Conservation (phyloP, 2,329 filamentous ascomycete species). For the Coleophoma cylindrospora region DNA sequence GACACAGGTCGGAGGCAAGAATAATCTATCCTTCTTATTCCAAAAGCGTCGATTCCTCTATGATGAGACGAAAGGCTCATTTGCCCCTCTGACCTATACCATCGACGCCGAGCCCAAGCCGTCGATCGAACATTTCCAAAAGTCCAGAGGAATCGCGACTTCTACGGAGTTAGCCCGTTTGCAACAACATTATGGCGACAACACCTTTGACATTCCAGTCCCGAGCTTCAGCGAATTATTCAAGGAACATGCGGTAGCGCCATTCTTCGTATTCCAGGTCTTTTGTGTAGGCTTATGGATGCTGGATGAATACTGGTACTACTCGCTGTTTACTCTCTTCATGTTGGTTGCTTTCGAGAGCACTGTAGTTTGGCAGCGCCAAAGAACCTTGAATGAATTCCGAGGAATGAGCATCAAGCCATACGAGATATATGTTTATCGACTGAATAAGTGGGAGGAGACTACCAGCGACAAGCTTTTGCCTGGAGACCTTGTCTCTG, state of each 20-base stretch:
- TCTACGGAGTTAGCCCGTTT: slow-evolving; percentile 73
- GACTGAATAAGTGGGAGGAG: slow-evolving; percentile 83
- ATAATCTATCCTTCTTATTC: slow-evolving; percentile 84
- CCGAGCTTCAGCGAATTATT: slow-evolving; percentile 94
- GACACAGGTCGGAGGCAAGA: slow-evolving; percentile 61
- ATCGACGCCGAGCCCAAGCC: slow-evolving; percentile 87
- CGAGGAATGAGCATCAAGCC: slow-evolving; percentile 99
- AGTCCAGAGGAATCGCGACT: slow-evolving; percentile 68
- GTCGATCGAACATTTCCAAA: slow-evolving; percentile 70
- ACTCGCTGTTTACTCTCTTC: slow-evolving; percentile 96
- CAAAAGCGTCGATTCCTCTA: slow-evolving; percentile 97
- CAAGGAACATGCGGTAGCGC: slow-evolving; percentile 96
- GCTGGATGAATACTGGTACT: slow-evolving; percentile 99
- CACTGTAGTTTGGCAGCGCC: slow-evolving; percentile 97
- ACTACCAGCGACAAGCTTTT: slow-evolving; percentile 86
- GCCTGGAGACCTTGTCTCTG: slow-evolving; percentile 89
- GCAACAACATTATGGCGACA: slow-evolving; percentile 90
- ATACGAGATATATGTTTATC: slow-evolving; percentile 88
- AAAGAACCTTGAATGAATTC: slow-evolving; percentile 93
- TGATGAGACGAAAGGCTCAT: slow-evolving; percentile 64
- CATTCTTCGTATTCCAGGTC: slow-evolving; percentile 98
- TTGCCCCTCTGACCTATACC: slow-evolving; percentile 75
- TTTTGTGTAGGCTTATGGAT: slow-evolving; percentile 99
- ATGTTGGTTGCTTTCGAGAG: slow-evolving; percentile 98
- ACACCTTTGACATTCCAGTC: slow-evolving; percentile 96